Evolutionary conservation across 2,329 filamentous ascomycete species (phyloP), one percentile per base, ranked within the genome.

Genomic region (Fusarium palustre): DNA sequence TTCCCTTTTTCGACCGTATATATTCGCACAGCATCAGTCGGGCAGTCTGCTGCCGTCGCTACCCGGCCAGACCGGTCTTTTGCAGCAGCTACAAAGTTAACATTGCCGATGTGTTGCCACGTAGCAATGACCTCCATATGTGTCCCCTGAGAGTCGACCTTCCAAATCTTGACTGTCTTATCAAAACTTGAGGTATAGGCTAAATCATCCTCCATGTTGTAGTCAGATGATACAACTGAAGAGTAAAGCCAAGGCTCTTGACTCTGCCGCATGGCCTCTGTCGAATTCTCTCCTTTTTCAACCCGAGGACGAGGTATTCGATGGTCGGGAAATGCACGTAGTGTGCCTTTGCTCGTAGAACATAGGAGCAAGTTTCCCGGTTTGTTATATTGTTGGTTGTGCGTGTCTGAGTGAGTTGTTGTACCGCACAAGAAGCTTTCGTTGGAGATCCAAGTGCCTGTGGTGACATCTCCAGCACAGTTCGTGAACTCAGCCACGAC

Each of bases 361-460:
- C 86, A 88, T 2, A 90, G 76, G 2, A 88, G 78, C 12, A 91
- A 76, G 69, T 91, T 91, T 1, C 88, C 88, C 0, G 86, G 84
- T 68, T 87, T 89, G 69, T 91, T 91, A 72, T 91, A 90, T 65
- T 90, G 88, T 71, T 90, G 87, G 59, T 90, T 90, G 42, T 88
- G 86, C 0, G 81, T 78, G 69, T 90, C 88, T 1, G 87, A 90
- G 76, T 90, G 88, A 1, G 86, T 85, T 0, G 87, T 88, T 0
- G 88, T 87, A 34, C 88, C 88, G 66, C 87, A 89, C n/a, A 90
- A 73, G 53, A 90, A 87, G 18, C 79, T 79, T n/a, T 81, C 74
- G 22, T 84, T 73, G 0, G 85, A 85, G 0, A 86, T 79, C 88
- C 88, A 91, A 20, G 81, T 82, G 49, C 89, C 81, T 4, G 87